phyloP scores from a whole-genome alignment of 2,329 filamentous ascomycete genomes.

The Gremmenia infestans region DNA sequence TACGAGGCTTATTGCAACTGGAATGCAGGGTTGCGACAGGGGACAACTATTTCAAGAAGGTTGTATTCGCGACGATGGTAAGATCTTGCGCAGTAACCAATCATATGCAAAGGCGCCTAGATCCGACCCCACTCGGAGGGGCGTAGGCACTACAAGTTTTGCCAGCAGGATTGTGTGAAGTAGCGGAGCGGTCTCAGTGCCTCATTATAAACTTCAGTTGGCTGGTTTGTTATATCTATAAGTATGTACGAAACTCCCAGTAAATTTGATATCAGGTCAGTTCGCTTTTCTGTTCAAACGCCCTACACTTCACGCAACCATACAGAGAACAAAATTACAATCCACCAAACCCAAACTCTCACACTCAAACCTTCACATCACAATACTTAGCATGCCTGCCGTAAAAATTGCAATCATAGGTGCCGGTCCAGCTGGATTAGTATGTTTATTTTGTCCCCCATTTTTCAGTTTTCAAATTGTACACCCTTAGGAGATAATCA shows the following conservation, averaged over 20 bases:
- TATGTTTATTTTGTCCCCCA: background rate
- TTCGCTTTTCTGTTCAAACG: background rate
- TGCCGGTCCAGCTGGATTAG: constrained; percentile 29
- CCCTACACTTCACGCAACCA: background rate
- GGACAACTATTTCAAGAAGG: no score
- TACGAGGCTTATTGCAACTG: no score
- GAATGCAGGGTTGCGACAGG: no score
- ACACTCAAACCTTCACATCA: background rate
- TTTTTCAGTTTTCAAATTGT: background rate
- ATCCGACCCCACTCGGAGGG: background rate
- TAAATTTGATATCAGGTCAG: background rate
- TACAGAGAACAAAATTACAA: background rate
- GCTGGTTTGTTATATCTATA: no score
- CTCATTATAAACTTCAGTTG: no score
- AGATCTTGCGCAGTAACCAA: background rate
- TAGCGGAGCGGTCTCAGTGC: background rate
- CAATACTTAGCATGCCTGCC: background rate
- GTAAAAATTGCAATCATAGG: constrained; percentile 31
- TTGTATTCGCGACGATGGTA: background rate
- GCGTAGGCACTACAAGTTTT: background rate
- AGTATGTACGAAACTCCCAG: no score
- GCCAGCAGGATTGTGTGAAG: background rate
- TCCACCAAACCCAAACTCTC: background rate
- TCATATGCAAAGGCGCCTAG: background rate
- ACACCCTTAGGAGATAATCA: background rate